Conservation (phyloP, 352 stramenopile genomes). For the Phytophthora lateralis region DNA sequence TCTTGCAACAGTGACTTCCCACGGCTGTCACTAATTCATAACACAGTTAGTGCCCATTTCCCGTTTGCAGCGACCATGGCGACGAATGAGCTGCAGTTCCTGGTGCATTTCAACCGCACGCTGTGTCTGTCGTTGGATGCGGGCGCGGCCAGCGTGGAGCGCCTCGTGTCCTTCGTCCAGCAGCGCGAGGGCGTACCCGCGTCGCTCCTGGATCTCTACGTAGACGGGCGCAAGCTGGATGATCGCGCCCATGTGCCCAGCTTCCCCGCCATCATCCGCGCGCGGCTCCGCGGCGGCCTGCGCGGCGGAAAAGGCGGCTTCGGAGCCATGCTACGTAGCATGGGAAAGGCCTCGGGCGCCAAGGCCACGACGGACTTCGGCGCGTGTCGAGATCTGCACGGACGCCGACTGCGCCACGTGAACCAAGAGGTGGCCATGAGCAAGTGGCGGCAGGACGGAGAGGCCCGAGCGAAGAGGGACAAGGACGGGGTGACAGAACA, state of each 20-base stretch:
- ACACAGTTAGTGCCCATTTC: neutral
- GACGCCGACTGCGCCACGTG: constrained; percentile 80
- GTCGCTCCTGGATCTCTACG: constrained; percentile 61
- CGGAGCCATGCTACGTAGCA: constrained; percentile 83
- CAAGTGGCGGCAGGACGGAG: constrained; percentile 77
- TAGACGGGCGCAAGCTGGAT: constrained; percentile 54
- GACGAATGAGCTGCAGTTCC: constrained; percentile 59
- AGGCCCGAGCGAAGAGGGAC: constrained; percentile 49
- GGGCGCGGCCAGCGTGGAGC: constrained; percentile 38
- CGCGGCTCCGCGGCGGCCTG: constrained; percentile 63
- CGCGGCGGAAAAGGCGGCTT: constrained; percentile 86
- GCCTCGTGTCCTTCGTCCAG: constrained; percentile 52
- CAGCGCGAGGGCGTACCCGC: constrained; percentile 49
- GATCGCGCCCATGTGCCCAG: constrained; percentile 37
- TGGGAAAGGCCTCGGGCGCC: constrained; percentile 71
- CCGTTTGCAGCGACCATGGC: constrained; percentile 24
- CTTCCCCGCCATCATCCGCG: constrained; percentile 66
- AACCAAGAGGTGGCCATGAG: constrained; percentile 88
- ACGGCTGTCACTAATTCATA: neutral
- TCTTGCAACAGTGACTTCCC: neutral
- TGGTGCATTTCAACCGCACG: constrained; percentile 83
- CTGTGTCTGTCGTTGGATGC: constrained; percentile 70
- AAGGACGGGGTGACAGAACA: constrained; percentile 59
- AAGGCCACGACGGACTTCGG: constrained; percentile 82
- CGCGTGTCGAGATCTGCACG: constrained; percentile 80